Evolutionary conservation across 192 early-diverging fungal genomes (phyloP), one percentile per base, ranked within the genome.

Genomic region (Gonapodya sp.): DNA sequence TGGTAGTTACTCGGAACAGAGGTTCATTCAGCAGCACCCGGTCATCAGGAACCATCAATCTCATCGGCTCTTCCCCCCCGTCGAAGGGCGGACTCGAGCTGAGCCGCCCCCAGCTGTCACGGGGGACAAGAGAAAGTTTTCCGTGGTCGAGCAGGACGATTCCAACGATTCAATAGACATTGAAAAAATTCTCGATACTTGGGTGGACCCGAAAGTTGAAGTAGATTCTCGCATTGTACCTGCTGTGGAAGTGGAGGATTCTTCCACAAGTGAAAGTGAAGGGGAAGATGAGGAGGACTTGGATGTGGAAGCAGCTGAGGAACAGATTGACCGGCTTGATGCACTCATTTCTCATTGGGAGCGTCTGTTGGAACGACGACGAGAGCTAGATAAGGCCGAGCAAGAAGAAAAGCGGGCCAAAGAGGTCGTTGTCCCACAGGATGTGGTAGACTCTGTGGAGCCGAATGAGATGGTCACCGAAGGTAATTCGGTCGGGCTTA

Each of bases 251-350:
- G 30, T 8, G 34, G 75, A 77, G 75, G 75, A 77, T 2, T 34
- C 30, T 2, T 18, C 75, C 8, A 14, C 18, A 31, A 32, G 75
- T 77, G 75, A 14, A 31, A 14, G 8, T 16, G 75, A 77, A 77
- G 75, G 18, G 2, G 75, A 18, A 31, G 75, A 77, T 77, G 75
- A 18, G 14, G 75, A 34, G 34, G 75, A 77, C 18, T 8, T 34
- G 75, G 75, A 77, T 77, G 75, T 64, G 8, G 46, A 64, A 24
- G 46, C 46, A 64, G 46, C 46, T 64, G 46, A 64, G 46, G 46
- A 64, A 24, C 46, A 64, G 46, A 64, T 64, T 16, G 46, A 64
- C 46, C 46, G 46, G 24, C 46, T 64, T 16, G 46, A 64, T 64
- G 46, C 46, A 16, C 46, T 64, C 8, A 64, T 64, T 64, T 64